Evolutionary conservation across 768 basidiomycete species (phyloP).

Genomic region (Sarcomyxa edulis): DNA sequence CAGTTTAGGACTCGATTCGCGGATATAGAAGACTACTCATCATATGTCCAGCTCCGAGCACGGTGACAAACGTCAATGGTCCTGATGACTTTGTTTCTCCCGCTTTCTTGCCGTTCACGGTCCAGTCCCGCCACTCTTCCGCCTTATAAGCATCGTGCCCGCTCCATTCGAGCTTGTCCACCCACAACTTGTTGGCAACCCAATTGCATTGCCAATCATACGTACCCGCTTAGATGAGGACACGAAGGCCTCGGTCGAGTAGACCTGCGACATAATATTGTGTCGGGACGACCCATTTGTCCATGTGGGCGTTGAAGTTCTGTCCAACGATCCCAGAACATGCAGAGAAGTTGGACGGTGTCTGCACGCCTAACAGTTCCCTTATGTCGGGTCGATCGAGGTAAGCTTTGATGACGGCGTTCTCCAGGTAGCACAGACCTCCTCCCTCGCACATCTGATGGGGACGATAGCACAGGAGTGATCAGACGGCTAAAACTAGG

Average conservation of each 20-base stretch:
- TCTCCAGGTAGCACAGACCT: conserved; percentile 30
- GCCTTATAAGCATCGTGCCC: conserved; percentile 46
- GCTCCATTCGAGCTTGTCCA: conserved; percentile 68
- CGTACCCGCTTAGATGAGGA: conserved; percentile 71
- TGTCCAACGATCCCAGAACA: conserved; percentile 48
- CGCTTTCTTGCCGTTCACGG: conserved; percentile 38
- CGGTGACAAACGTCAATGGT: conserved; percentile 45
- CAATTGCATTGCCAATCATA: conserved; percentile 82
- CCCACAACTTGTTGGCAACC: conserved; percentile 75
- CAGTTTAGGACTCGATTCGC: background rate
- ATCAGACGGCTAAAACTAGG: background rate
- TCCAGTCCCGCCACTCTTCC: conserved; percentile 55
- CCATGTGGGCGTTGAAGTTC: conserved; percentile 51
- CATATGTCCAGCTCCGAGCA: conserved; percentile 63
- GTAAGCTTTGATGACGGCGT: conserved; percentile 40
- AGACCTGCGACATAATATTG: conserved; percentile 64
- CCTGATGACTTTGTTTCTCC: conserved; percentile 37
- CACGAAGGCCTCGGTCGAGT: conserved; percentile 69
- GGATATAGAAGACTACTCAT: conserved; percentile 25
- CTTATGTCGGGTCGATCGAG: conserved; percentile 53
- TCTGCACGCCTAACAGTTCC: conserved; percentile 48
- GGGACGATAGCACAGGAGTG: too few relatives aligned
- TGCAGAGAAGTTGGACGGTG: conserved; percentile 45
- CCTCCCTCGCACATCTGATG: conserved; percentile 19
- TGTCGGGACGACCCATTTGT: conserved; percentile 53